Conservation (phyloP, 768 basidiomycete genomes). For the Phylloporus rhodoxanthus region DNA sequence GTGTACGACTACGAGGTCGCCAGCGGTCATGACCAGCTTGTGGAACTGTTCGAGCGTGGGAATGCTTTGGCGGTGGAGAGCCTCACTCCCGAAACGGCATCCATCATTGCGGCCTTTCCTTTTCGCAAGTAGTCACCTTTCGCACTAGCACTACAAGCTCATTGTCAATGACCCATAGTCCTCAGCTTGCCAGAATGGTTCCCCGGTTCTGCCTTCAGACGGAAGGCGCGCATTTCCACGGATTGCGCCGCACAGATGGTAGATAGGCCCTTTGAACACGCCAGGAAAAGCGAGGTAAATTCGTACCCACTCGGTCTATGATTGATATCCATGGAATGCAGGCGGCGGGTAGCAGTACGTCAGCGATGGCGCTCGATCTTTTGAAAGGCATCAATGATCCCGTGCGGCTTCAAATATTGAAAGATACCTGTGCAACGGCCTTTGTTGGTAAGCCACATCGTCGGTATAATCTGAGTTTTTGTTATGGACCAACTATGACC, state of each 20-base stretch:
- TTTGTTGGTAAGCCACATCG: background rate
- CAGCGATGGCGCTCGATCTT: conserved; percentile 14
- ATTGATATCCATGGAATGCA: background rate
- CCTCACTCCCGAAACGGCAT: conserved; percentile 13
- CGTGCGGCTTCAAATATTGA: background rate
- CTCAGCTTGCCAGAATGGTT: conserved; percentile 22
- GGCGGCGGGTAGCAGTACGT: conserved; percentile 6
- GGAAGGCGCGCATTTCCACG: conserved; percentile 10
- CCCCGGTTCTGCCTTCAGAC: conserved; percentile 27
- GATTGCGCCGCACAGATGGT: conserved; percentile 12
- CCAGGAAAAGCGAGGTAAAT: conserved; percentile 9
- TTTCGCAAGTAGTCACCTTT: conserved; percentile 1
- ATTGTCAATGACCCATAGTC: conserved; percentile 5
- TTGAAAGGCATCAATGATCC: conserved; percentile 1
- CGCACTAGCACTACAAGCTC: background rate
- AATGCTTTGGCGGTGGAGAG: conserved; percentile 12
- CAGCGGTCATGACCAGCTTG: conserved; percentile 32
- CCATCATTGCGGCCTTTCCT: conserved; percentile 15
- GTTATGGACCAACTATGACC: background rate
- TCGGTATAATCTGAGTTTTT: background rate
- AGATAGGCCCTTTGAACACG: conserved; percentile 12
- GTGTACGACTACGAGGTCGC: conserved; percentile 38
- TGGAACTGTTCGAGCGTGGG: conserved; percentile 35
- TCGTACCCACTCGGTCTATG: background rate
- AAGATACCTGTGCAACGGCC: background rate